These are phyloP conservation scores for Diplosphaera chodatii DNA, from an alignment of 139 green algal species.

Conservation along the genomic window DNA sequence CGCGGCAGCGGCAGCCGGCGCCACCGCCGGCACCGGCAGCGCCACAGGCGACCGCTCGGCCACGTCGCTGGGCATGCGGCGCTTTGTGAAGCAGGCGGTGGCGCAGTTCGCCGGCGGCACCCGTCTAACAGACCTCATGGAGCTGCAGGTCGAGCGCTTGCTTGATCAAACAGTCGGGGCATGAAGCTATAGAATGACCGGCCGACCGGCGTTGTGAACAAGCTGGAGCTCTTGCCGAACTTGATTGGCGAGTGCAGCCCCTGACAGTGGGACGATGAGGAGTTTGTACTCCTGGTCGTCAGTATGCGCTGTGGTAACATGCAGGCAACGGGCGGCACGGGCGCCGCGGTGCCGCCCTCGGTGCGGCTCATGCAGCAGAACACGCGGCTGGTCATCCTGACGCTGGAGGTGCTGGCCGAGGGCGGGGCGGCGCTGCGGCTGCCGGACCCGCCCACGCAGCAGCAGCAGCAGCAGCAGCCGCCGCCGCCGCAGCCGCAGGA, in stretches of 20 bases:
- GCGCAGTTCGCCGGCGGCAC: conserved; percentile 31
- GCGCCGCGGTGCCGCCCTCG: not conserved
- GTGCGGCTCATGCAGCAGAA: conserved; percentile 62
- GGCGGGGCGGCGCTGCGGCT: conserved; percentile 13
- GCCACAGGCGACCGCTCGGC: not conserved
- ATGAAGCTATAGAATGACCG: too few relatives aligned
- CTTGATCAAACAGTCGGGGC: too few relatives aligned
- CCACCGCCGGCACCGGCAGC: too few relatives aligned
- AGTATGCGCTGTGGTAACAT: too few relatives aligned
- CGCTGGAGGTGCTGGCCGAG: conserved; percentile 32
- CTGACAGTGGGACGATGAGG: too few relatives aligned
- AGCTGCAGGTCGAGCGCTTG: too few relatives aligned
- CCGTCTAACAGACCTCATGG: conserved; percentile 5
- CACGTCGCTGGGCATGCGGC: conserved; percentile 35
- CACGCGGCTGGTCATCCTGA: conserved; percentile 55
- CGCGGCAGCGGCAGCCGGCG: too few relatives aligned
- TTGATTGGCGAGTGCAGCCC: too few relatives aligned
- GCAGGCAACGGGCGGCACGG: not conserved
- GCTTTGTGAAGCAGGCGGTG: conserved; percentile 37
- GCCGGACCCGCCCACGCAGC: not conserved
- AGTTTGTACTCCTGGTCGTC: too few relatives aligned
- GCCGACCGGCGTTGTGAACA: too few relatives aligned
- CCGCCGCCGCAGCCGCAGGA: too few relatives aligned
- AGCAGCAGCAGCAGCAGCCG: not conserved
- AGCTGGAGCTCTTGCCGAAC: too few relatives aligned